phyloP scores from a whole-genome alignment of 208 protist species.

The Kentomonas sorsogonicus region DNA sequence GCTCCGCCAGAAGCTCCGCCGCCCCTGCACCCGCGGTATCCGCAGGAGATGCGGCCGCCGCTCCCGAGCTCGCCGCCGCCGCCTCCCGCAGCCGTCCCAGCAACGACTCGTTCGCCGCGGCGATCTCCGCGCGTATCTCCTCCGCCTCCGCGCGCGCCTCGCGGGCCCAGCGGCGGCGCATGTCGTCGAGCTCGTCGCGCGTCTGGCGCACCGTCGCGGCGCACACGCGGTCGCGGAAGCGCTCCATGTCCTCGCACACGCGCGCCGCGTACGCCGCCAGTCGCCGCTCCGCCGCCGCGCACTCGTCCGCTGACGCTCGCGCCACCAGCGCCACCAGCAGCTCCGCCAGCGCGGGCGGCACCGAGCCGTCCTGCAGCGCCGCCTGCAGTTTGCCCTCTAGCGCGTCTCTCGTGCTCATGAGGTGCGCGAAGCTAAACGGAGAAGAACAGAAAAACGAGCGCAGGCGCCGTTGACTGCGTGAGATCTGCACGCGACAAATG shows the following conservation, averaged over 20 bases:
- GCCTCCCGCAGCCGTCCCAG: slow-evolving; percentile 20
- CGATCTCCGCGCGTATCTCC: slow-evolving; percentile 35
- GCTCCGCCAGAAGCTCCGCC: slow-evolving; percentile 23
- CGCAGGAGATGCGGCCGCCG: too few species aligned
- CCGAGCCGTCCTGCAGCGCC: too few species aligned
- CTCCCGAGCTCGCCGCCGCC: slow-evolving; percentile 3
- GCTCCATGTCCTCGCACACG: slow-evolving; percentile 51
- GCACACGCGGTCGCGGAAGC: slow-evolving; percentile 40
- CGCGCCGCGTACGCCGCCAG: slow-evolving; percentile 4
- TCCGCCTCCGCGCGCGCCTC: slow-evolving; percentile 31
- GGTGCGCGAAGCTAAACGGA: too few species aligned
- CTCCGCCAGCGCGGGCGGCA: slow-evolving; percentile 54
- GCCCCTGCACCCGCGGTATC: too few species aligned
- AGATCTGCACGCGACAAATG: too few species aligned
- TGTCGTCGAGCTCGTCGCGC: slow-evolving; percentile 38
- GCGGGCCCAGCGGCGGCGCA: slow-evolving; percentile 33
- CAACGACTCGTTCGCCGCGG: slow-evolving; percentile 26
- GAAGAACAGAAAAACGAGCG: too few species aligned
- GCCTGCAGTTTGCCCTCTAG: too few species aligned
- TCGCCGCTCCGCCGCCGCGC: slow-evolving; percentile 26
- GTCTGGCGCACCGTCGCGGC: slow-evolving; percentile 30
- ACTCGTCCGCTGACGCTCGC: slow-evolving; percentile 23
- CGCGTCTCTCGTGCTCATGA: too few species aligned
- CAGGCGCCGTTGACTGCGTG: too few species aligned
- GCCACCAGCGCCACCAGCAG: slow-evolving; percentile 38